Evolutionary conservation across 352 stramenopile species (phyloP).

Genomic region (Globisporangium takayamanum): DNA sequence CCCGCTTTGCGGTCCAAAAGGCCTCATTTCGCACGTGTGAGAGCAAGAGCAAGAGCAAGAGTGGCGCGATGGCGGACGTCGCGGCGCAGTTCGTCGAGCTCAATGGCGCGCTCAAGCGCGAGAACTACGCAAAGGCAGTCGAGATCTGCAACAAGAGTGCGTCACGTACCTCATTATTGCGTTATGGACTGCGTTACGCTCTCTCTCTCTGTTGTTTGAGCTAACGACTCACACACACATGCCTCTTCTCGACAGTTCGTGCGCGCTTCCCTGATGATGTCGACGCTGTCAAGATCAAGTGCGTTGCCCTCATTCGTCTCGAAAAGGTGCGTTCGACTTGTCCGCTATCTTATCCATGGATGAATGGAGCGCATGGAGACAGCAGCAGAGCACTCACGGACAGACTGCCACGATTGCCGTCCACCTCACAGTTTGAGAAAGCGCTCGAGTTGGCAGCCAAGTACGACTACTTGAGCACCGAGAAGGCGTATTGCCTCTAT

Average conservation of each 20-base stretch:
- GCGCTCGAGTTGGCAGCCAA: conserved; percentile 69
- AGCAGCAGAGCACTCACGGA: neutral
- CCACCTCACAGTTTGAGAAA: conserved; percentile 65
- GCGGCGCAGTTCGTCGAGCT: conserved; percentile 71
- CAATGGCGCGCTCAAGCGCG: conserved; percentile 58
- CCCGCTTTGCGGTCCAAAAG: neutral
- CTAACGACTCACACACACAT: neutral
- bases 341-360: neutral
- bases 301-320: conserved; percentile 69
- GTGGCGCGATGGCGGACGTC: conserved; percentile 21
- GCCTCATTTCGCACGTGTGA: neutral
- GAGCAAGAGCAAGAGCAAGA: neutral
- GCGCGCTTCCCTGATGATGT: conserved; percentile 62
- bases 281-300: conserved; percentile 81
- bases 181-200: neutral
- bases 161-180: conserved; percentile 1
- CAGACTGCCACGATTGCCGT: neutral
- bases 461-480: conserved; percentile 53
- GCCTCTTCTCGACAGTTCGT: conserved; percentile 37
- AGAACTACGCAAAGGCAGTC: conserved; percentile 74
- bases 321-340: conserved; percentile 43
- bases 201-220: neutral
- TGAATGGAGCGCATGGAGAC: no score
- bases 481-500: conserved; percentile 80
- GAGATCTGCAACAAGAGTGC: conserved; percentile 87